A percentile compares a stretch with the other conserved stretches of the same genome.
Conservation (phyloP, 2,329 filamentous ascomycete genomes). For the Paracoccidioides brasiliensis region DNA sequence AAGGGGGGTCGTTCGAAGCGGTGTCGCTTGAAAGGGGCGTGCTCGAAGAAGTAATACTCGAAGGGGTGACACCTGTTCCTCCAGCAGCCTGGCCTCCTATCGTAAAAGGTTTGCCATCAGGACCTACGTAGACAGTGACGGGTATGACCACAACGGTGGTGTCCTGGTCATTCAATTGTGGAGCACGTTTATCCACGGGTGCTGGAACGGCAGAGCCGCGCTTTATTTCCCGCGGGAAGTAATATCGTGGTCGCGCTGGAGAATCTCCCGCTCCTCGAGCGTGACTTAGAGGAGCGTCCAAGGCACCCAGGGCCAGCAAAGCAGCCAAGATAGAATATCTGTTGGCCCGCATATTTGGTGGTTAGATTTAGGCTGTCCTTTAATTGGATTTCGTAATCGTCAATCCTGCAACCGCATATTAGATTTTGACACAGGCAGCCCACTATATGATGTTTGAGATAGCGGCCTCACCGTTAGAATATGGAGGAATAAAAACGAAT, state of each 20-base stretch:
- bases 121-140: slow-evolving; percentile 9
- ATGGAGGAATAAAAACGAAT: neutral
- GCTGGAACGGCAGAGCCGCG: slow-evolving; percentile 2
- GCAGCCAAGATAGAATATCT: neutral
- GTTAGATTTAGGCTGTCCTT: neutral
- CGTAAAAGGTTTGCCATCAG: slow-evolving; percentile 8
- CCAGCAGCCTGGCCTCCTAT: slow-evolving; percentile 12
- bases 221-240: slow-evolving; percentile 20
- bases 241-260: neutral
- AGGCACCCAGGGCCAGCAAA: neutral
- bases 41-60: no score
- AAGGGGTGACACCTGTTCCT: slow-evolving; percentile 6
- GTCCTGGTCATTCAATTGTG: slow-evolving; percentile 1
- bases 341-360: neutral
- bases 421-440: neutral
- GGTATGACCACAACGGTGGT: slow-evolving; percentile 8
- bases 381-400: neutral
- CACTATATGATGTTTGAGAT: neutral
- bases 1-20: no score
- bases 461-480: neutral
- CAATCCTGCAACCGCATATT: neutral
- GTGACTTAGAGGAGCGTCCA: neutral
- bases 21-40: no score
- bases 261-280: neutral
- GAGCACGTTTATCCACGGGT: slow-evolving; percentile 11